Conservation (phyloP, 2,329 filamentous ascomycete genomes). For the Cryphonectria japonica region DNA sequence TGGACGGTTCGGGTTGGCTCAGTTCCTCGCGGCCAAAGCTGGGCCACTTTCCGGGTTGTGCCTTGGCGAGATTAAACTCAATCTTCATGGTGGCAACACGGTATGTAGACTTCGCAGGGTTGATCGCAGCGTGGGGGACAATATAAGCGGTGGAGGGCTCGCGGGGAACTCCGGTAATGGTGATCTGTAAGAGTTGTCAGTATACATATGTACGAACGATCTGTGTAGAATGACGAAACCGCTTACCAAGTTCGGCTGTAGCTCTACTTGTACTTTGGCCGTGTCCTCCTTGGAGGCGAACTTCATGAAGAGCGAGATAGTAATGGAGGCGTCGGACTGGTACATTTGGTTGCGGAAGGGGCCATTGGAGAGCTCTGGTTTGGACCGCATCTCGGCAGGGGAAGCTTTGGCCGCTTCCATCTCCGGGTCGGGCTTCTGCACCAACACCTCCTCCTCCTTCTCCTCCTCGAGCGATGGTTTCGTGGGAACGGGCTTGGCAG, state of each 20-base stretch:
- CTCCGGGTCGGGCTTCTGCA: constrained; percentile 8
- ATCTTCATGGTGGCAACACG: constrained; percentile 40
- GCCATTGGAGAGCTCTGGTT: constrained; percentile 17
- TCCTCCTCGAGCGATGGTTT: constrained; percentile 37
- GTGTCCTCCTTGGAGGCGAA: constrained; percentile 38
- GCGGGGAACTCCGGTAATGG: constrained; percentile 18
- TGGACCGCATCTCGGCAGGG: background rate
- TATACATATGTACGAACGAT: background rate
- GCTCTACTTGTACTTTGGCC: constrained; percentile 30
- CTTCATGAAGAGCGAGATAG: constrained; percentile 46
- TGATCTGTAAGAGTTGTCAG: constrained; percentile 13
- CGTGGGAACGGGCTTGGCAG: constrained; percentile 40
- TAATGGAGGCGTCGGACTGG: constrained; percentile 43
- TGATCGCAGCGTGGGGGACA: constrained; percentile 34
- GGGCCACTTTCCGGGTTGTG: constrained; percentile 38
- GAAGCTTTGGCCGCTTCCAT: constrained; percentile 20
- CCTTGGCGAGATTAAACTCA: constrained; percentile 40
- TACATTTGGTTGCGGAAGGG: constrained; percentile 46
- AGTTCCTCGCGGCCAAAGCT: constrained; percentile 37
- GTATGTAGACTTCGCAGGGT: constrained; percentile 31
- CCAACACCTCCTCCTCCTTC: constrained; percentile 31
- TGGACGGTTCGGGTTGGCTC: constrained; percentile 10
- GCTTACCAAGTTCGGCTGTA: constrained; percentile 22
- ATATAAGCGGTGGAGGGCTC: constrained; percentile 23
- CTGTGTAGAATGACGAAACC: background rate